A percentile compares a stretch with the other conserved stretches of the same genome.
Conservation (phyloP, 2,329 filamentous ascomycete species). For the Paecilomyces dactylethromorphus region DNA sequence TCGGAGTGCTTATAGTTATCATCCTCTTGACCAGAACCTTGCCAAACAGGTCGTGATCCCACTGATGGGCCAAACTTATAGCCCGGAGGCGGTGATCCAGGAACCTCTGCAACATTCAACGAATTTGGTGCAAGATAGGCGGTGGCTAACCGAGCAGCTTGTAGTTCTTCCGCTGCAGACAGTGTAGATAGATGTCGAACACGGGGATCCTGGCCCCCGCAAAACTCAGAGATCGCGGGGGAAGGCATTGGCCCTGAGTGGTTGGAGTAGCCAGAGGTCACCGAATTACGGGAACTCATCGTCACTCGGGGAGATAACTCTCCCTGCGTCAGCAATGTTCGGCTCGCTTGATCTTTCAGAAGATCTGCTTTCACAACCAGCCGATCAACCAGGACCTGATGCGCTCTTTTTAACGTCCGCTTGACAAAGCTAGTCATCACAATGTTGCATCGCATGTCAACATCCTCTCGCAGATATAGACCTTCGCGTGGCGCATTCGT, state of each 20-base stretch:
- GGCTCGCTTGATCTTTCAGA: constrained; percentile 6
- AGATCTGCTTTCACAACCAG: constrained; percentile 45
- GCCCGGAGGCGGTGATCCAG: not conserved
- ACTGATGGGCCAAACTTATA: not conserved
- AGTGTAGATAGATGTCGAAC: not conserved
- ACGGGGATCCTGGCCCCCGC: not conserved
- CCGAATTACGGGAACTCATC: not conserved
- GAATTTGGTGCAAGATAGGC: not conserved
- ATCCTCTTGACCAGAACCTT: not conserved
- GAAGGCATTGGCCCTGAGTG: not conserved
- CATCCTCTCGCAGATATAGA: constrained; percentile 73
- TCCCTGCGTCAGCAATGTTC: not conserved
- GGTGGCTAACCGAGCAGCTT: not conserved
- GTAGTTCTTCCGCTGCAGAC: not conserved
- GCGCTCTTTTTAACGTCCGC: constrained; percentile 71
- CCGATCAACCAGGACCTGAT: constrained; percentile 59
- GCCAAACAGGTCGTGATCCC: not conserved
- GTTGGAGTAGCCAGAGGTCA: not conserved
- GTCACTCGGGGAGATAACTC: not conserved
- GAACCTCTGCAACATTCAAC: not conserved
- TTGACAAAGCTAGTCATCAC: constrained; percentile 70
- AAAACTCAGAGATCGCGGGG: not conserved
- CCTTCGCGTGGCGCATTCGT: constrained; percentile 59
- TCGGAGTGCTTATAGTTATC: not conserved
- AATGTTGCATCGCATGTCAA: constrained; percentile 73